Conservation (phyloP, 2,329 filamentous ascomycete genomes). For the Periglandula ipomoeae region DNA sequence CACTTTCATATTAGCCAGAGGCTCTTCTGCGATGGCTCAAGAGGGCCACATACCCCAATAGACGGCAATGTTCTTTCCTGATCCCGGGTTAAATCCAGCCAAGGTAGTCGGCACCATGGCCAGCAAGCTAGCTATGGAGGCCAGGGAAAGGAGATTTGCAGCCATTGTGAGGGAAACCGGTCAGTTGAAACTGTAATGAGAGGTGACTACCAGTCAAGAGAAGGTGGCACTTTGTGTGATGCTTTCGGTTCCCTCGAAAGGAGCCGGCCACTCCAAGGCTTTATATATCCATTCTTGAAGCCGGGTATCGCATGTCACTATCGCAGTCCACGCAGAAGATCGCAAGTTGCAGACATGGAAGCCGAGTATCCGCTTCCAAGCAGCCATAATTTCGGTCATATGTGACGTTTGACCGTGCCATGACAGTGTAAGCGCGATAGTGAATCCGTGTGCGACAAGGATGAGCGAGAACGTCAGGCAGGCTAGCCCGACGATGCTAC, state of each 20-base stretch:
- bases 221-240: too few relatives aligned
- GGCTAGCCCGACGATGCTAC: neutral
- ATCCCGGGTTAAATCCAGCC: slow-evolving; percentile 36
- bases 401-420: neutral
- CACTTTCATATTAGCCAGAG: too few relatives aligned
- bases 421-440: neutral
- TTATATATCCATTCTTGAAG: neutral
- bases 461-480: neutral
- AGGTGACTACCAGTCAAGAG: too few relatives aligned
- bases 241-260: too few relatives aligned
- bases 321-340: neutral
- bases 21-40: too few relatives aligned
- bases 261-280: neutral
- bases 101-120: slow-evolving; percentile 20
- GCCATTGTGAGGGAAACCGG: slow-evolving; percentile 5
- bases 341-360: neutral
- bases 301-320: neutral
- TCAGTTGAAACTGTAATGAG: neutral
- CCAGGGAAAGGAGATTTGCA: slow-evolving; percentile 6
- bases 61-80: slow-evolving; percentile 46
- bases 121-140: slow-evolving; percentile 14
- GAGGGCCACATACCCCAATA: slow-evolving; percentile 59
- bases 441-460: neutral
- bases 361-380: neutral
- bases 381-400: neutral